phyloP scores from a whole-genome alignment of 2,329 filamentous ascomycete species.

The Pyricularia pennisetigena region DNA sequence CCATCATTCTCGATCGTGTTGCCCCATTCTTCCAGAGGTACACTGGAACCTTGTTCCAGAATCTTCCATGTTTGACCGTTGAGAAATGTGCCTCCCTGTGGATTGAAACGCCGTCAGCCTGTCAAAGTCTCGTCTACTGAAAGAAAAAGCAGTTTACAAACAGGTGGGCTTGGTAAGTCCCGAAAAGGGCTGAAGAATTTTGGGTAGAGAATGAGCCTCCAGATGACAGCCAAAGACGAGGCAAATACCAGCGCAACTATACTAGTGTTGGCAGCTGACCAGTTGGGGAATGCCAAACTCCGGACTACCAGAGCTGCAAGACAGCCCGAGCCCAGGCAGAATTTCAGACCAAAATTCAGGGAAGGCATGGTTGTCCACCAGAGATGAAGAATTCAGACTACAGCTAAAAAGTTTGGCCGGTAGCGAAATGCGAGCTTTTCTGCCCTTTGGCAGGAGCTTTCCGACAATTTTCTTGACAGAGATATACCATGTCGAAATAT shows the following conservation, averaged over 20 bases:
- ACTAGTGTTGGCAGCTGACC: not conserved
- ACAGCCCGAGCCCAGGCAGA: not conserved
- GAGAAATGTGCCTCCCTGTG: not conserved
- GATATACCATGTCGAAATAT: too few relatives aligned
- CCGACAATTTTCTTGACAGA: too few relatives aligned
- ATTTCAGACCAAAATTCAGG: not conserved
- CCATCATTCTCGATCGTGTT: not conserved
- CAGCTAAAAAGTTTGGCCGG: too few relatives aligned
- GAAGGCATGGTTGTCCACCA: not conserved
- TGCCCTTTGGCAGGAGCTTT: too few relatives aligned
- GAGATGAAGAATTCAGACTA: too few relatives aligned
- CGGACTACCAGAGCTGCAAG: not conserved
- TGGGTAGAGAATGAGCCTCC: not conserved
- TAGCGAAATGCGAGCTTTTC: too few relatives aligned
- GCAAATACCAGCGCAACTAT: not conserved
- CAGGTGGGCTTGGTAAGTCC: not conserved
- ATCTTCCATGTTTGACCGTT: not conserved
- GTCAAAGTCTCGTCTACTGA: too few relatives aligned
- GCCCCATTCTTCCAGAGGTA: not conserved
- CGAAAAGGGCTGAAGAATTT: not conserved
- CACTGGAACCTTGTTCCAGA: not conserved
- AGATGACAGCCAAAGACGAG: not conserved
- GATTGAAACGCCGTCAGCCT: too few relatives aligned
- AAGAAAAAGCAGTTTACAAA: not conserved
- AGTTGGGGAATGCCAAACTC: not conserved